These are phyloP conservation scores for Tolypocladium tundrense DNA, from an alignment of 2,329 filamentous ascomycete species.

Conservation along the genomic window DNA sequence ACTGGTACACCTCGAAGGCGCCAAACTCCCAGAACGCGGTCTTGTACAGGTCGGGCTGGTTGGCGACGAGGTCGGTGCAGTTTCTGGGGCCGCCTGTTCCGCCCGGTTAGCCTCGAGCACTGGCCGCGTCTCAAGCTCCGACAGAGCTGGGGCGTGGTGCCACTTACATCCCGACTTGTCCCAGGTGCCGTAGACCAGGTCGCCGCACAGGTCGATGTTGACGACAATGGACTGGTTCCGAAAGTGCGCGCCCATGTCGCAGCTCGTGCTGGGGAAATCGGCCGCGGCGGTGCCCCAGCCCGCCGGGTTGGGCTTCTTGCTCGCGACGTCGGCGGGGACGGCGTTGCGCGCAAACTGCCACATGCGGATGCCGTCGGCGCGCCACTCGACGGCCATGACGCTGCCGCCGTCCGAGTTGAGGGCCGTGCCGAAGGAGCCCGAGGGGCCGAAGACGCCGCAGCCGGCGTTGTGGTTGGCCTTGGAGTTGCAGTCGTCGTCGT, in stretches of 20 bases:
- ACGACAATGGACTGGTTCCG: slow-evolving; percentile 55
- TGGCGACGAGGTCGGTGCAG: slow-evolving; percentile 48
- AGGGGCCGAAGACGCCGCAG: slow-evolving; percentile 39
- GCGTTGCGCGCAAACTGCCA: slow-evolving; percentile 46
- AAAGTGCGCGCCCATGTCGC: slow-evolving; percentile 50
- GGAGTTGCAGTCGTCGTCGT: slow-evolving; percentile 39
- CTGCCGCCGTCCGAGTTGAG: slow-evolving; percentile 48
- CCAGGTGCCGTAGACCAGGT: slow-evolving; percentile 38
- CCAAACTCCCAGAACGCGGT: slow-evolving; percentile 58
- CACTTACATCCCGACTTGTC: slow-evolving; percentile 32
- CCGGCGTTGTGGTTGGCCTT: slow-evolving; percentile 42
- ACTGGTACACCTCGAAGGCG: slow-evolving; percentile 45
- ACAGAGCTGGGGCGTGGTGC: not conserved
- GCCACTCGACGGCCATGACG: slow-evolving; percentile 51
- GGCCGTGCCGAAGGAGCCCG: slow-evolving; percentile 35
- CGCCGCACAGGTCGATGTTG: slow-evolving; percentile 56
- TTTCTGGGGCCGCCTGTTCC: slow-evolving; percentile 34
- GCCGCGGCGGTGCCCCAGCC: slow-evolving; percentile 52
- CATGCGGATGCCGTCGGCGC: slow-evolving; percentile 48
- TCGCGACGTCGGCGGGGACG: slow-evolving; percentile 42
- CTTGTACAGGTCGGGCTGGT: slow-evolving; percentile 42
- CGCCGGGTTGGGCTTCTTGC: slow-evolving; percentile 45
- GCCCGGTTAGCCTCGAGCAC: not conserved
- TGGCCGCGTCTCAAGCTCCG: not conserved
- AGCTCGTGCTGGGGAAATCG: slow-evolving; percentile 55